Evolutionary conservation across 2,329 filamentous ascomycete genomes (phyloP).

Genomic region (Colletotrichum cuscutae): DNA sequence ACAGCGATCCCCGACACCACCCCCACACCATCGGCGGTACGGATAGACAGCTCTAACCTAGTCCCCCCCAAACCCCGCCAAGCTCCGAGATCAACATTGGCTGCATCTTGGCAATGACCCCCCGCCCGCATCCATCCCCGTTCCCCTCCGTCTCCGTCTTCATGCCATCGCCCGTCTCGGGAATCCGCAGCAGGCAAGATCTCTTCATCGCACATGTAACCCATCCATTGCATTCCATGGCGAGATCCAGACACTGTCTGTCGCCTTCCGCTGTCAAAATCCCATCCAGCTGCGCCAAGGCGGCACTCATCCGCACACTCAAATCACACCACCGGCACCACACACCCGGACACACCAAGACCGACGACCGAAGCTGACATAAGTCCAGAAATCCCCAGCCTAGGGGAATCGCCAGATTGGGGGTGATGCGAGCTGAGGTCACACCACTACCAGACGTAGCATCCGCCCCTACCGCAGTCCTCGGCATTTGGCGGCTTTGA

Average conservation of each 20-base stretch:
- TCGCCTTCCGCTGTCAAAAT: neutral
- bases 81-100: neutral
- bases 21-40: neutral
- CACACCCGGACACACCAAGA: neutral
- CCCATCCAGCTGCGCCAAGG: neutral
- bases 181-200: neutral
- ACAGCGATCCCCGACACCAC: too few relatives aligned
- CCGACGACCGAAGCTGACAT: slow-evolving; percentile 1
- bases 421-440: neutral
- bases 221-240: neutral
- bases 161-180: neutral
- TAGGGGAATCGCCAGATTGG: neutral
- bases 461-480: neutral
- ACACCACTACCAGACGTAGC: neutral
- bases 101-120: neutral
- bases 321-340: neutral
- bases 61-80: neutral
- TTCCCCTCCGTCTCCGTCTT: too few relatives aligned
- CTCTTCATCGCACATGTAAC: neutral
- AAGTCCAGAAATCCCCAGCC: neutral
- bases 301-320: neutral
- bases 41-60: too few relatives aligned
- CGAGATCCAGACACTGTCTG: too few relatives aligned
- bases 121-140: neutral
- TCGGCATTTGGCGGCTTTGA: neutral